Base-by-base conservation (phyloP, 371 early-diverging fungal species). In the Mortierella sp. region DNA sequence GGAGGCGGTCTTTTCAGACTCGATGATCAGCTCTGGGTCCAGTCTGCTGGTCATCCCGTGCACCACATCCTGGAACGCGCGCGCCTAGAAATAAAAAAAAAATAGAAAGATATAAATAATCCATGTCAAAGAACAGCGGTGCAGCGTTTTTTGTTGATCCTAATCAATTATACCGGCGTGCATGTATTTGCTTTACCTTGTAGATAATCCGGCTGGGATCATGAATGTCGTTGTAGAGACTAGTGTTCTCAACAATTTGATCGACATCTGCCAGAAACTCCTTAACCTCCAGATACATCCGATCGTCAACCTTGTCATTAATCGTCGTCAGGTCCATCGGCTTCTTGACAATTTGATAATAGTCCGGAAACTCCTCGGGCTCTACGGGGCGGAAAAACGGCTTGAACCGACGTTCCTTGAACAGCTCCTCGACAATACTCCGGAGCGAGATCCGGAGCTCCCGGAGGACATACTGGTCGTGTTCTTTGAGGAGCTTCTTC, bases 321-420 rank as follows among this genome's bases (percentile, higher is more conserved):
- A 96, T 90, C 4, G 91, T 92, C 1, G 86, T 75, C 64, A 94
- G 82, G 64, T 94, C 94, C 94, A 96, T 96, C 5, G 95, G 95
- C n/a, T 85, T 70, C 67, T 90, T 91, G 68, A 93, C 86, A 52
- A 89, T 82, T 39, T 88, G 86, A 10, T 85, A 84, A 79, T 93
- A 93, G 6, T 83, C 83, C 29, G 65, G 52, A 9, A 39, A 64
- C 48, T 83, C 83, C 40, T 83, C 83, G 4, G 74, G 80, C 13
- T 89, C 89, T 14, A 89, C 88, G 13, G 89, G 87, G 14, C 85
- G 72, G 48, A 74, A 85, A 53, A 90, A 90, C 2, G 81, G 80
- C 37, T 85, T 85, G 77, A 85, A 89, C 70, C 83, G 79, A 53
- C 86, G 80, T 37, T 85, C 81, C 73, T 89, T 86, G 65, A 77